These are phyloP conservation scores for Posidonia australis DNA, from an alignment of 106 monocot genomes.

Conservation along the genomic window DNA sequence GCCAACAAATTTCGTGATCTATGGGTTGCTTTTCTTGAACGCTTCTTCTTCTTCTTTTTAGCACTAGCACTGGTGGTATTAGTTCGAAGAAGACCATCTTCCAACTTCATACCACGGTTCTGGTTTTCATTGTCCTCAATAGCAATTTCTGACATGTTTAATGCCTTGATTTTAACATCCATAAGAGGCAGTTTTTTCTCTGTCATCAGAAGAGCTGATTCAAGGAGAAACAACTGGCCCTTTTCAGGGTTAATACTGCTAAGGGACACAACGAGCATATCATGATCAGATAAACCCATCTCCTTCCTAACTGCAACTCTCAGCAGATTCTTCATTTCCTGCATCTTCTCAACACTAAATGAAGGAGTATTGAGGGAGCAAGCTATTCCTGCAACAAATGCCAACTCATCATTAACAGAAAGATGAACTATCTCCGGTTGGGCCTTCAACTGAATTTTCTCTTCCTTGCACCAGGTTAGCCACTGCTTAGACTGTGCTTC, in stretches of 20 bases:
- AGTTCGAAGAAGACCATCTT: constrained; percentile 9
- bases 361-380: constrained; percentile 59
- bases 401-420: constrained; percentile 76
- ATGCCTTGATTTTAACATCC: constrained; percentile 26
- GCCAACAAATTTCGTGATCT: constrained; percentile 34
- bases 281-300: constrained; percentile 61
- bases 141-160: constrained; percentile 23
- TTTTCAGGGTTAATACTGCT: constrained; percentile 70
- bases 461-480: constrained; percentile 72
- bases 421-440: constrained; percentile 54
- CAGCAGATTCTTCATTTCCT: constrained; percentile 38
- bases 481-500: constrained; percentile 56
- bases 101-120: constrained; percentile 13
- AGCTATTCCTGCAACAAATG: constrained; percentile 68
- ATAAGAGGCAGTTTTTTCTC: constrained; percentile 34
- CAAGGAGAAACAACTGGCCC: constrained; percentile 65
- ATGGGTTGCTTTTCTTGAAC: constrained; percentile 5
- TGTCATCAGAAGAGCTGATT: constrained; percentile 48
- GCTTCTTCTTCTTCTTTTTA: constrained; percentile 30
- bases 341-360: constrained; percentile 51
- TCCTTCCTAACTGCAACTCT: constrained; percentile 59
- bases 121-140: constrained; percentile 14
- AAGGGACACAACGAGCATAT: constrained; percentile 61
- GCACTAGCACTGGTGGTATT: constrained; percentile 9
- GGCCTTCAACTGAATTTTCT: constrained; percentile 44